phyloP scores from a whole-genome alignment of 306 rosid genomes.

The Arachis stenosperma region DNA sequence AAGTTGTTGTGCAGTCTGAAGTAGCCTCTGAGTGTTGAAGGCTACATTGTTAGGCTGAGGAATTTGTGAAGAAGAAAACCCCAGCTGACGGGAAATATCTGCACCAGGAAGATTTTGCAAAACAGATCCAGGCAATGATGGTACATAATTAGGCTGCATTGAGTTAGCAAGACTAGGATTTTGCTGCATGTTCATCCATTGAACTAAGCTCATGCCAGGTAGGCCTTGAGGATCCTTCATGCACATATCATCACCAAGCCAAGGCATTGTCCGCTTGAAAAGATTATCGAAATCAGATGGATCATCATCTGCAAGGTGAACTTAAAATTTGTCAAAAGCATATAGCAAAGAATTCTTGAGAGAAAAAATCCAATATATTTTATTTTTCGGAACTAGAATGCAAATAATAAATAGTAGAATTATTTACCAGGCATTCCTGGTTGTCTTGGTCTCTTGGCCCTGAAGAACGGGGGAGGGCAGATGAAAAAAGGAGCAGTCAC shows the following conservation, averaged over 20 bases:
- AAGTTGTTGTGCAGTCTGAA: conserved; percentile 73
- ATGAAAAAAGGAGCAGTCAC: conserved; percentile 97
- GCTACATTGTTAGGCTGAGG: conserved; percentile 68
- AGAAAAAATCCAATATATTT: neutral
- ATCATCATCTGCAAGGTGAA: conserved; percentile 69
- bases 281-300: conserved; percentile 65
- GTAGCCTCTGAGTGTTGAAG: conserved; percentile 63
- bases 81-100: conserved; percentile 76
- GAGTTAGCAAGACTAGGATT: conserved; percentile 68
- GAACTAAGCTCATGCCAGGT: conserved; percentile 86
- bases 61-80: conserved; percentile 63
- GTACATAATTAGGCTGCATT: conserved; percentile 69
- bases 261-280: conserved; percentile 83
- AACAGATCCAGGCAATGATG: conserved; percentile 66
- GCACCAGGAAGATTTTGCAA: conserved; percentile 68
- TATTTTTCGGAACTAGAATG: conserved; percentile 16
- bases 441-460: conserved; percentile 88
- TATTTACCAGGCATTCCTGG: conserved; percentile 88
- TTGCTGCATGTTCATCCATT: conserved; percentile 98
- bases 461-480: conserved; percentile 88
- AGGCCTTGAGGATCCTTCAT: conserved; percentile 83
- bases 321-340: conserved; percentile 19
- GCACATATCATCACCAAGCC: conserved; percentile 84
- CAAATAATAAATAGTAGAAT: neutral
- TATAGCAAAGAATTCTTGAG: neutral